phyloP scores from a whole-genome alignment of 164 flowering plant species.

The Aristolochia californica region DNA sequence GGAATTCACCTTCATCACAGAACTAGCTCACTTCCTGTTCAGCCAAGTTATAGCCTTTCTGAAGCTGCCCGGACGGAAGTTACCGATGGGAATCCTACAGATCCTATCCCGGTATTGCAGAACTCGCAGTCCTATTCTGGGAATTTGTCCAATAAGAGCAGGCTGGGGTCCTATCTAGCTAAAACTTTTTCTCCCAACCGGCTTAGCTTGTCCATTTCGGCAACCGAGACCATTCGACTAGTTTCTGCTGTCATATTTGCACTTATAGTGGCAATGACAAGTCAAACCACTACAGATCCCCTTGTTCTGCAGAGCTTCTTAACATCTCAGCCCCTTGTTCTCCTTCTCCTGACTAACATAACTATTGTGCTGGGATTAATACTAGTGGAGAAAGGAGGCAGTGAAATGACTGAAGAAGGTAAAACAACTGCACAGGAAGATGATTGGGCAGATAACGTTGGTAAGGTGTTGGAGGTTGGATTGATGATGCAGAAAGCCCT shows the following conservation, averaged over 20 bases:
- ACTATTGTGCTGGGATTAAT: slow-evolving; percentile 2
- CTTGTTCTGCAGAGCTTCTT: background rate
- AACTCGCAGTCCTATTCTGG: too few species aligned
- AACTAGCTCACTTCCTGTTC: too few species aligned
- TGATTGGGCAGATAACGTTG: background rate
- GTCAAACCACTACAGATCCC: background rate
- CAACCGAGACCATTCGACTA: slow-evolving; percentile 1
- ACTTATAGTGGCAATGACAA: background rate
- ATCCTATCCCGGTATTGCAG: too few species aligned
- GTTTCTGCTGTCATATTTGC: background rate
- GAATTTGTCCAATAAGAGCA: too few species aligned
- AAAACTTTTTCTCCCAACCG: background rate
- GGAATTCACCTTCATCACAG: too few species aligned
- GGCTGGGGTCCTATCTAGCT: background rate
- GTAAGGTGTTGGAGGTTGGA: background rate
- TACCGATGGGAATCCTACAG: too few species aligned
- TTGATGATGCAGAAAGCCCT: slow-evolving; percentile 2
- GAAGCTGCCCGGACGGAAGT: too few species aligned
- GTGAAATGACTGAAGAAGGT: background rate
- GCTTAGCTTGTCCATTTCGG: background rate
- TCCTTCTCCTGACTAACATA: background rate
- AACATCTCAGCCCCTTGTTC: background rate
- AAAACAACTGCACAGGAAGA: background rate
- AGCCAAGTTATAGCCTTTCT: too few species aligned
- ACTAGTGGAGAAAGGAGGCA: background rate